Base-by-base conservation (phyloP, 129 eudicot genomes). In the Centrapalus pauciflorus region DNA sequence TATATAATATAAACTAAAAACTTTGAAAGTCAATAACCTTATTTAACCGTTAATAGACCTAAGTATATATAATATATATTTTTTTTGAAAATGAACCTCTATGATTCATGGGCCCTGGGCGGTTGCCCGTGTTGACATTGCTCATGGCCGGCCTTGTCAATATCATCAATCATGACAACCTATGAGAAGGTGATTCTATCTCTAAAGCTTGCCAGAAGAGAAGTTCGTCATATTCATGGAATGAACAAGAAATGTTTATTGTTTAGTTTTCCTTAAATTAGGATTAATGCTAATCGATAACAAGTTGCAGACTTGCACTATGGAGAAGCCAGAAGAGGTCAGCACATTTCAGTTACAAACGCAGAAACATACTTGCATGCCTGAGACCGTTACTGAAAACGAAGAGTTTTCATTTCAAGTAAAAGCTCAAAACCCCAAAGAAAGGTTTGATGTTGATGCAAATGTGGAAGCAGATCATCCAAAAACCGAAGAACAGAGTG, bases 271-370 rank as follows among this genome's bases (percentile, higher is more conserved):
- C 30, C 5, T 13, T 17, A 72, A 58, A 5, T 35, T 13, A 50
- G 24, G 20, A 9, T 72, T 61, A 23, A 48, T 49, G 69, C 61
- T 60, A 25, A 61, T 32, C 32, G 5, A 50, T 4, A 30, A 63
- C 63, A 51, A 38, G 24, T 62, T 63, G 64, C 77, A 72, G 77
- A 64, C 62, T 63, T 26, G 17, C 29, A 5, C 25, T 7, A 56
- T 48, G 29, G 55, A 57, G 55, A 23, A 51, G 43, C n/a, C 30
- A 11, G 32, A 70, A 20, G 61, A 32, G 71, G 24, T 4, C 21
- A 11, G 20, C 0, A 41, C 9, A 43, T 63, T 67, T 55, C 37
- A 26, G 37, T 70, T 57, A 0, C 55, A 57, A 55, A 35, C n/a
- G 13, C 46, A 70, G 61, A 63, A 51, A 27, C 40, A 54, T 26